Evolutionary conservation across 176 grass and related monocot genomes (phyloP), one percentile per base, ranked within the genome.

Genomic region (Triticum urartu): DNA sequence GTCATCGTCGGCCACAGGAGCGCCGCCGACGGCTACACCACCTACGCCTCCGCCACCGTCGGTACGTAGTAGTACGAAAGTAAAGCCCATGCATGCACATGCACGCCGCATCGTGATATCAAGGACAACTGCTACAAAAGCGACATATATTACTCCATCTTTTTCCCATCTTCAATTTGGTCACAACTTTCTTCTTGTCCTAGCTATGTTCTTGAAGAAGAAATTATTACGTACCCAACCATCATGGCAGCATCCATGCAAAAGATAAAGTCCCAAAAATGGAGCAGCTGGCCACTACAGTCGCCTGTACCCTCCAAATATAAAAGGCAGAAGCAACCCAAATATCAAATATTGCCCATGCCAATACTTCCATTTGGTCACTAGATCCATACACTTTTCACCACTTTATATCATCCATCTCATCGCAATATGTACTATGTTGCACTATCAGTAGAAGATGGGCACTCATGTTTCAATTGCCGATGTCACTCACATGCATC

Each of bases 21-120:
- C 83, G 87, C 72, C 50, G 86, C 35, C 38, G 89, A 74, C 40
- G 91, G 95, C 35, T 93, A 75, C 33, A 95, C 72, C 86, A 93
- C 86, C 56, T 93, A 83, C 21, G 71, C 82, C 24, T 89, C 93
- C 35, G 95, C 95, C 43, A 98, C 95, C 33, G 91, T 98, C 52
- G 93, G 95, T 98, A 89, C 20, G 87, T 42, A 56, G 69, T 25
- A 9, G 69, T 25, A 9, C 40, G 24, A 73, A 73, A 25, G 24
- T 42, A 72, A 70, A 10, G 4, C 10, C 69, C 69, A 43, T 72
- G 43, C 43, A 47, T 72, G 45, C 45, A 48, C 45, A 47, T 72
- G 45, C 45, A 48, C 45, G 56, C 56, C 56, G 56, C 56, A 9
- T 21, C 7, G 56, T 59, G 18, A 9, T 2, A 11, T 32, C 26